Conservation (phyloP, 1,139 yeast species). For the Meyerozyma athensensis region DNA sequence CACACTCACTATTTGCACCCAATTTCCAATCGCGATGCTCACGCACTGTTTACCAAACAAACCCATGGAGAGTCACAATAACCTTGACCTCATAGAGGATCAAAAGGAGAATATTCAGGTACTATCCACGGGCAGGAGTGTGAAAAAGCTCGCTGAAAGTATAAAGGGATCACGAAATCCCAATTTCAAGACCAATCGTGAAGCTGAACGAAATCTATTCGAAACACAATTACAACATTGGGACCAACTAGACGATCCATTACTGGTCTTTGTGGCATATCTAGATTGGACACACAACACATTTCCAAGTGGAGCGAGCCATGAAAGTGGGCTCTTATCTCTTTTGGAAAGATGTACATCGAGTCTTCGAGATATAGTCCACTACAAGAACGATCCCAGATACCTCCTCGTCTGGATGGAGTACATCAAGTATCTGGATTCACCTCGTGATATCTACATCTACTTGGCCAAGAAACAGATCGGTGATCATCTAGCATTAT, state of each 20-base stretch:
- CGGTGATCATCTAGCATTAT: slow-evolving; percentile 63
- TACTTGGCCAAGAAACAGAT: slow-evolving; percentile 72
- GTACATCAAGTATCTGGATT: slow-evolving; percentile 63
- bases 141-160: slow-evolving; percentile 47
- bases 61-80: not conserved
- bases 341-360: slow-evolving; percentile 72
- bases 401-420: slow-evolving; percentile 79
- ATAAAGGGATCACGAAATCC: slow-evolving; percentile 23
- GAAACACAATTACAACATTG: slow-evolving; percentile 41
- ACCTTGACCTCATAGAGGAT: slow-evolving; percentile 41
- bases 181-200: slow-evolving; percentile 24
- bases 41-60: slow-evolving; percentile 3
- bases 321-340: slow-evolving; percentile 62
- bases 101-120: slow-evolving; percentile 83
- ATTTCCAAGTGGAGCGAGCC: slow-evolving; percentile 64
- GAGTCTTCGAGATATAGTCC: slow-evolving; percentile 56
- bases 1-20: not conserved
- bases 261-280: slow-evolving; percentile 67
- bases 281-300: slow-evolving; percentile 65
- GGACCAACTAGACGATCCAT: slow-evolving; percentile 75
- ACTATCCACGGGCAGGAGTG: slow-evolving; percentile 66
- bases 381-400: slow-evolving; percentile 77
- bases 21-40: not conserved
- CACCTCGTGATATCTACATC: slow-evolving; percentile 67
- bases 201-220: slow-evolving; percentile 35